A percentile compares a stretch with the other conserved stretches of the same genome.
These are phyloP conservation scores for Fonsecaea multimorphosa DNA, from an alignment of 2,329 filamentous ascomycete species.

Conservation along the genomic window DNA sequence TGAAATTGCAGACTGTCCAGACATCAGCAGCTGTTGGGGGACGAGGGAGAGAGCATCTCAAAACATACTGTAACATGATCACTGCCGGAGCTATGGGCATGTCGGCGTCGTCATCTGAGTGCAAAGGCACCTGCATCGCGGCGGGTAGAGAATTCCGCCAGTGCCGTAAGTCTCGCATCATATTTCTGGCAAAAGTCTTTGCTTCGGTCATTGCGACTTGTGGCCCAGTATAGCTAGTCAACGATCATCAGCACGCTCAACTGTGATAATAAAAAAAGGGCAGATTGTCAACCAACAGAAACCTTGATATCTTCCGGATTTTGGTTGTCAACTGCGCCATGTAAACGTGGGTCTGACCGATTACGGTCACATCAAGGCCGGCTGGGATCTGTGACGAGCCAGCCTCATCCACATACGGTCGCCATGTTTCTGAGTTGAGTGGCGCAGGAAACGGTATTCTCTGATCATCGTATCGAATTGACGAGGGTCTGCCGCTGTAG, in stretches of 20 bases:
- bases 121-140: not conserved
- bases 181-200: constrained; percentile 3
- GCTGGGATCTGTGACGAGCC: not conserved
- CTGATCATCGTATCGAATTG: constrained; percentile 1
- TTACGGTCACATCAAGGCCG: not conserved
- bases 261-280: not conserved
- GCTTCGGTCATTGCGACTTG: not conserved
- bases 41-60: not conserved
- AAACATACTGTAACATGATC: constrained; percentile 5
- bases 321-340: constrained; percentile 4
- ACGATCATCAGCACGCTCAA: not conserved
- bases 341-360: not conserved
- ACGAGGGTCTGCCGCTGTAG: constrained; percentile 15
- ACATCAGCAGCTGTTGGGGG: not conserved
- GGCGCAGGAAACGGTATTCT: constrained; percentile 1
- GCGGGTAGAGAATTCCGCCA: constrained; percentile 4
- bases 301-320: not conserved
- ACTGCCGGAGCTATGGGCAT: not conserved
- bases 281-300: constrained; percentile 5
- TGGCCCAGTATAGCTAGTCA: constrained; percentile 9
- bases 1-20: constrained; percentile 11
- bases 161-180: not conserved
- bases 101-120: not conserved
- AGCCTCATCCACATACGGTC: constrained; percentile 1
- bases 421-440: not conserved